Evolutionary conservation across 345 rosid species (phyloP).

Genomic region (Tarenaya hassleriana): DNA sequence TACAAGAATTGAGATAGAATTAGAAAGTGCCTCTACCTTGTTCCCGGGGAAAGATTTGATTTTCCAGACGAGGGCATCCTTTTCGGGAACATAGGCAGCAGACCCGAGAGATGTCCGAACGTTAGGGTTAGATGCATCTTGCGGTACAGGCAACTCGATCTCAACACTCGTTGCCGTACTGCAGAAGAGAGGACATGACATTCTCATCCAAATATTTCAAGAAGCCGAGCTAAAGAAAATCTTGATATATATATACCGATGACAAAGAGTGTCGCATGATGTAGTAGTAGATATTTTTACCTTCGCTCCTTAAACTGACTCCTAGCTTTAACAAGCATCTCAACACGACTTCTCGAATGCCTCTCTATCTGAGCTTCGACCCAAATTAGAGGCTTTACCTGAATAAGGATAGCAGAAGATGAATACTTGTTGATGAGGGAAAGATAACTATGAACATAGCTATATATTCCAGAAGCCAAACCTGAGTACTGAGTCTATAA

Average conservation of each 20-base stretch:
- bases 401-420: slow-evolving; percentile 3
- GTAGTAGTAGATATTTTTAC: slow-evolving; percentile 21
- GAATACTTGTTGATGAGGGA: background rate
- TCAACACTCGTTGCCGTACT: background rate
- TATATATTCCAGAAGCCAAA: slow-evolving; percentile 19
- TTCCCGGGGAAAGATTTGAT: slow-evolving; percentile 77
- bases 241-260: too few relatives aligned
- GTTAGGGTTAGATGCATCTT: slow-evolving; percentile 86
- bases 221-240: background rate
- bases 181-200: background rate
- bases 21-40: slow-evolving; percentile 41
- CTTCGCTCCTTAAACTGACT: slow-evolving; percentile 75
- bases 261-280: background rate
- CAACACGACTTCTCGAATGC: slow-evolving; percentile 70
- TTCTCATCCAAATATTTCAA: background rate
- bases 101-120: slow-evolving; percentile 91
- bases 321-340: slow-evolving; percentile 58
- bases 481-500: slow-evolving; percentile 74
- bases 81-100: slow-evolving; percentile 76
- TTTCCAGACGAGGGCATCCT: slow-evolving; percentile 69
- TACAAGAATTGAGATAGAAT: slow-evolving; percentile 5
- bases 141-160: slow-evolving; percentile 33
- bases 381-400: slow-evolving; percentile 76
- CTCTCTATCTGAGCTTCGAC: slow-evolving; percentile 69
- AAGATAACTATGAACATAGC: background rate